Percentiles rank a stretch among this genome's conserved stretches.
These are phyloP conservation scores for Quercus aquifolioides DNA, from an alignment of 306 rosid genomes.

Conservation along the genomic window DNA sequence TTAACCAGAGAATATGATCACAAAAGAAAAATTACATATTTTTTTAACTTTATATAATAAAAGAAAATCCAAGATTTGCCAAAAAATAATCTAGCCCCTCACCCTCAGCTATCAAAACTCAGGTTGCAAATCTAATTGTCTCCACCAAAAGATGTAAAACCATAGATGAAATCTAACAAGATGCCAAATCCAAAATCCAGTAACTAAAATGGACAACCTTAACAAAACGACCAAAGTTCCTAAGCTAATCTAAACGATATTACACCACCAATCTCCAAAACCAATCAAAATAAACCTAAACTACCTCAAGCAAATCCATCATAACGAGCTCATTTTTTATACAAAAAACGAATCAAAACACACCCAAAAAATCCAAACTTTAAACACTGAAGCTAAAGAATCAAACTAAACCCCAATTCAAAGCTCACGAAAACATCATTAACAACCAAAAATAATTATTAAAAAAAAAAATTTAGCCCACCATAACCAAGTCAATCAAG, in stretches of 20 bases:
- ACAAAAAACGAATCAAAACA: neutral
- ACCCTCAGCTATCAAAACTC: neutral
- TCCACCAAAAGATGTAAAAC: neutral
- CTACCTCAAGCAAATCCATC: neutral
- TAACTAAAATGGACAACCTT: neutral
- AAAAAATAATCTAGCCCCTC: neutral
- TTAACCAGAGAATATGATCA: neutral
- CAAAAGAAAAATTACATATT: neutral
- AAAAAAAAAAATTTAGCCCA: neutral
- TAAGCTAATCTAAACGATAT: neutral
- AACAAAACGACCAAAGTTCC: neutral
- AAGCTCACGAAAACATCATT: neutral
- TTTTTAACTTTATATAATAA: neutral
- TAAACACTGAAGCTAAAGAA: neutral
- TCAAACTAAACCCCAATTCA: neutral
- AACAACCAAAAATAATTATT: neutral
- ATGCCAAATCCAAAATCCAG: constrained; percentile 3
- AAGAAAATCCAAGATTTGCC: neutral
- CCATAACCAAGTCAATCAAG: constrained; percentile 21
- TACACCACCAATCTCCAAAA: neutral
- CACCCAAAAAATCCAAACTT: neutral
- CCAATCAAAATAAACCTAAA: neutral
- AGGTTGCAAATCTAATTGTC: neutral
- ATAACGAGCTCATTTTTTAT: neutral
- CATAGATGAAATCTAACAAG: neutral